phyloP scores from a whole-genome alignment of 257 asterid species.

The Fraxinus anomala region DNA sequence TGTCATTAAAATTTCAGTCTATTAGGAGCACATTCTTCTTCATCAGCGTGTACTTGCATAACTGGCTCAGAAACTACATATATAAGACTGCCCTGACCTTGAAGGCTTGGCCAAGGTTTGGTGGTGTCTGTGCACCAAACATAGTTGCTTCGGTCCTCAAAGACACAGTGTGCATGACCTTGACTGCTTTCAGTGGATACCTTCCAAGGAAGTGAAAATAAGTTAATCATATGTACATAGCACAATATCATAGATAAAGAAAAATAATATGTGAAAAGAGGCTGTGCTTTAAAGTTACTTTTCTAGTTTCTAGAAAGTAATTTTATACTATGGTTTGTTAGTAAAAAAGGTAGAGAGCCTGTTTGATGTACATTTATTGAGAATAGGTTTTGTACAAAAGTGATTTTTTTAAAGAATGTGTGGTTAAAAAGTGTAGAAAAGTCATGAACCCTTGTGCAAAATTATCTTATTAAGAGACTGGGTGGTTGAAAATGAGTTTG shows the following conservation, averaged over 20 bases:
- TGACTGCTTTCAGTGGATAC: constrained; percentile 90
- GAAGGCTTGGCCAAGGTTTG: constrained; percentile 84
- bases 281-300: not conserved
- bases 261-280: constrained; percentile 2
- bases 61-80: constrained; percentile 2
- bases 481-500: too few relatives aligned
- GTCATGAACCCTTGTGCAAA: too few relatives aligned
- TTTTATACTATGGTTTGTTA: not conserved
- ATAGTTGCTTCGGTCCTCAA: constrained; percentile 87
- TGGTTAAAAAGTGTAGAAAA: too few relatives aligned
- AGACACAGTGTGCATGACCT: constrained; percentile 97
- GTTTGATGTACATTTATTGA: too few relatives aligned
- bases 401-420: too few relatives aligned
- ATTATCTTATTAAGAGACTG: too few relatives aligned
- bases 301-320: not conserved
- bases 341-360: not conserved
- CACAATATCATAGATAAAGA: not conserved
- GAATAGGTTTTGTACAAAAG: too few relatives aligned
- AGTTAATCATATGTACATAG: constrained; percentile 6
- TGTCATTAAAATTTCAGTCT: constrained; percentile 17
- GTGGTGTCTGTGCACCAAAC: constrained; percentile 64
- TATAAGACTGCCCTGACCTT: constrained; percentile 53
- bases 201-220: constrained; percentile 35
- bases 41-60: constrained; percentile 10
- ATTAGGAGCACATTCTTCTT: constrained; percentile 1